These are phyloP conservation scores for Galerina marginata DNA, from an alignment of 768 basidiomycete genomes.

Conservation along the genomic window DNA sequence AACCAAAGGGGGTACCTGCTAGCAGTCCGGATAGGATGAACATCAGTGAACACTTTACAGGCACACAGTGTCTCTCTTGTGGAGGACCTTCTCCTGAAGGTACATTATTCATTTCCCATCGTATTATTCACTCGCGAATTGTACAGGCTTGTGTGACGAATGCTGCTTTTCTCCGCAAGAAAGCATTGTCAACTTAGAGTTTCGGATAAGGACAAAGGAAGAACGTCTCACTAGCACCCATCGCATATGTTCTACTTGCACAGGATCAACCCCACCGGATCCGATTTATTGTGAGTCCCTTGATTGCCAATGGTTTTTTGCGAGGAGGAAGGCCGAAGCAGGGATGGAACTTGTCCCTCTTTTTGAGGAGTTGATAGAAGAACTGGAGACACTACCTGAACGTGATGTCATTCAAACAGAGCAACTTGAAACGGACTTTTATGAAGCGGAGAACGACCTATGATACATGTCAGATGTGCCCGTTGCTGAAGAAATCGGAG, in stretches of 20 bases:
- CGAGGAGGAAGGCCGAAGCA: conserved; percentile 63
- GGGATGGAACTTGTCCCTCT: conserved; percentile 41
- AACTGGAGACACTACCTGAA: conserved; percentile 31
- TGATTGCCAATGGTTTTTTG: conserved; percentile 87
- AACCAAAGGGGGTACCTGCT: conserved; percentile 22
- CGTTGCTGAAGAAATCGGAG: too few species aligned
- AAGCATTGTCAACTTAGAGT: conserved; percentile 61
- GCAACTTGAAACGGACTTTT: conserved; percentile 5
- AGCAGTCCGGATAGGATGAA: conserved; percentile 46
- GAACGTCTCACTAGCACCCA: conserved; percentile 62
- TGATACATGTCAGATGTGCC: too few species aligned
- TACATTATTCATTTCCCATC: conserved; percentile 28
- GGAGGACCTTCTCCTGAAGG: conserved; percentile 58
- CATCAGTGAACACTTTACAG: conserved; percentile 80
- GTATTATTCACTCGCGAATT: neutral
- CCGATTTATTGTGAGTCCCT: conserved; percentile 78
- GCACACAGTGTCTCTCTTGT: conserved; percentile 74
- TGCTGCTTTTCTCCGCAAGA: conserved; percentile 59
- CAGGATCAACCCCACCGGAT: conserved; percentile 58
- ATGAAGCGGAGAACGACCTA: neutral
- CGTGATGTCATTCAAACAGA: conserved; percentile 18
- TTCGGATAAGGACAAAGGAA: conserved; percentile 61
- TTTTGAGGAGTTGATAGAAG: conserved; percentile 39
- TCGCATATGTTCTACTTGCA: conserved; percentile 75
- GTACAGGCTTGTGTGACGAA: conserved; percentile 64